phyloP scores from a whole-genome alignment of 352 stramenopile species.

The Phytophthora nicotianae region DNA sequence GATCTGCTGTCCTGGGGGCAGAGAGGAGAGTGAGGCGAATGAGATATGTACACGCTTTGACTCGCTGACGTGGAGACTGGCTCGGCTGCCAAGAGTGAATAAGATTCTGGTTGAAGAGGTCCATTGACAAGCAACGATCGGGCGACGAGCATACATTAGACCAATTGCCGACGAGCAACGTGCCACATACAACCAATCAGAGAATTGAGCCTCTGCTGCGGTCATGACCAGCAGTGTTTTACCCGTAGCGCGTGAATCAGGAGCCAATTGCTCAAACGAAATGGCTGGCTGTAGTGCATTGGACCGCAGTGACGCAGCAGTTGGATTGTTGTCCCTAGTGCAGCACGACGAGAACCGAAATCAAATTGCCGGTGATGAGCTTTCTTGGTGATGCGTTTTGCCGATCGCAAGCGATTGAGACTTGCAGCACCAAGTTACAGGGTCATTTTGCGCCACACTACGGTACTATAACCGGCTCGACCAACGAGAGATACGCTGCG shows the following conservation, averaged over 20 bases:
- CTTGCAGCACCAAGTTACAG: too few species aligned
- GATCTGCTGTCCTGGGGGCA: constrained; percentile 16
- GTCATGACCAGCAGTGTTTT: background rate
- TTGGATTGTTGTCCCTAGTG: too few species aligned
- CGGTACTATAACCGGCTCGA: background rate
- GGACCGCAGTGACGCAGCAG: too few species aligned
- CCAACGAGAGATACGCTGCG: background rate
- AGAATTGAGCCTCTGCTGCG: background rate
- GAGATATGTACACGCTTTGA: background rate
- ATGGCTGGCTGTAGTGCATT: background rate
- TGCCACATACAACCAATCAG: constrained; percentile 24
- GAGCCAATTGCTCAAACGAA: background rate
- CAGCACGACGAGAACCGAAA: background rate
- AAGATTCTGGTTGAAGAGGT: constrained; percentile 33
- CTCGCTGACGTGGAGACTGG: constrained; percentile 9
- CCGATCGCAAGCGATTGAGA: background rate
- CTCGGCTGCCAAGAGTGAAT: constrained; percentile 26
- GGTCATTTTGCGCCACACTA: too few species aligned
- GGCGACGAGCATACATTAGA: constrained; percentile 13
- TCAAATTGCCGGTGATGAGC: background rate
- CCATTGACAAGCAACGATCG: constrained; percentile 8
- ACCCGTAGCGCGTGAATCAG: background rate
- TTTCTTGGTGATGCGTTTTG: background rate
- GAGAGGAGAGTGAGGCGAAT: constrained; percentile 21
- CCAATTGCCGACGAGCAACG: constrained; percentile 4